Conservation (phyloP, 2,329 filamentous ascomycete genomes). For the Purpureocillium lavendulum region DNA sequence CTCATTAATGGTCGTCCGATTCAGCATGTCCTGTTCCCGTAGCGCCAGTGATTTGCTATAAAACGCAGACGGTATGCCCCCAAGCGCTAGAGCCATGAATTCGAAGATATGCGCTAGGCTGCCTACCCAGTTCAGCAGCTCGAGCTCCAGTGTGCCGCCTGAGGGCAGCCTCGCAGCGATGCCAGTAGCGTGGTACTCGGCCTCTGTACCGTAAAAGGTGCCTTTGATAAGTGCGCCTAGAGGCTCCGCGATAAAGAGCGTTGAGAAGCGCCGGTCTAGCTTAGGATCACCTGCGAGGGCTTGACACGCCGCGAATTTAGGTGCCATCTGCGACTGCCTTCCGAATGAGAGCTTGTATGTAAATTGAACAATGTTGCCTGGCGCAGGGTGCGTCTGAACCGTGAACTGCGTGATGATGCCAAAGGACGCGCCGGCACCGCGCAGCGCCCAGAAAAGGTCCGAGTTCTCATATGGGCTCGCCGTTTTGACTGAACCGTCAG, state of each 20-base stretch:
- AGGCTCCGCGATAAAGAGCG: slow-evolving; percentile 45
- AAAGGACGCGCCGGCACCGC: slow-evolving; percentile 47
- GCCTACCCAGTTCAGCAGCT: slow-evolving; percentile 55
- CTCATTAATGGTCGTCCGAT: slow-evolving; percentile 31
- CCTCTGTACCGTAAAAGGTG: slow-evolving; percentile 51
- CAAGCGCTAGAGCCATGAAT: slow-evolving; percentile 35
- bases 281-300: slow-evolving; percentile 42
- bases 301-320: slow-evolving; percentile 50
- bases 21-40: slow-evolving; percentile 36
- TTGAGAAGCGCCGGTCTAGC: slow-evolving; percentile 50
- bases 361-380: slow-evolving; percentile 48
- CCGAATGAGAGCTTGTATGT: slow-evolving; percentile 46
- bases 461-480: slow-evolving; percentile 38
- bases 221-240: slow-evolving; percentile 48
- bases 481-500: slow-evolving; percentile 40
- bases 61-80: slow-evolving; percentile 41
- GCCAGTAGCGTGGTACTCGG: slow-evolving; percentile 44
- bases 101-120: slow-evolving; percentile 45
- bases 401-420: slow-evolving; percentile 50
- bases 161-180: slow-evolving; percentile 39
- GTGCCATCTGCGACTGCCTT: slow-evolving; percentile 35
- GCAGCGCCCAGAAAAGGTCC: slow-evolving; percentile 49
- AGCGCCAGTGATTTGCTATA: slow-evolving; percentile 51
- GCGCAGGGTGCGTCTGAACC: slow-evolving; percentile 46
- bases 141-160: slow-evolving; percentile 29